Evolutionary conservation across 2,329 filamentous ascomycete genomes (phyloP).

Genomic region (Eurotiales sp.): DNA sequence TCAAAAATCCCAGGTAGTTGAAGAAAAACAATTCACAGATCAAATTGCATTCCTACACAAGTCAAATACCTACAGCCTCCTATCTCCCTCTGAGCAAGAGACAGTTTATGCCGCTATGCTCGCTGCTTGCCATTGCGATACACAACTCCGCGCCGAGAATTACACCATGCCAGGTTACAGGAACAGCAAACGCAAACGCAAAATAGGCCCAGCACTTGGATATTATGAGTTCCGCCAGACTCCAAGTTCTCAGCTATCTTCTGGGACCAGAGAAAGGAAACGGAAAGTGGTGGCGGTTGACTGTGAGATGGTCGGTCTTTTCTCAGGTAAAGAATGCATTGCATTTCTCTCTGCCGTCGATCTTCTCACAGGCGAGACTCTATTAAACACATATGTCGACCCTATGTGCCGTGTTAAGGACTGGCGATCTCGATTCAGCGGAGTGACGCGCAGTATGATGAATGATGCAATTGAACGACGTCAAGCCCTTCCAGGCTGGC

Average conservation of each 20-base stretch:
- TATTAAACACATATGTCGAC: slow-evolving; percentile 43
- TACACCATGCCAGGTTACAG: not conserved
- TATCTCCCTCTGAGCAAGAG: not conserved
- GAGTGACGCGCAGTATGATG: slow-evolving; percentile 34
- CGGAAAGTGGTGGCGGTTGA: slow-evolving; percentile 41
- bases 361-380: slow-evolving; percentile 44
- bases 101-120: not conserved
- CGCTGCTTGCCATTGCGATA: not conserved
- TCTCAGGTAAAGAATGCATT: slow-evolving; percentile 25
- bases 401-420: slow-evolving; percentile 33
- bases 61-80: not conserved
- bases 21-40: too few species aligned
- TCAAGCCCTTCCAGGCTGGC: slow-evolving; percentile 39
- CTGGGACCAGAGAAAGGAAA: not conserved
- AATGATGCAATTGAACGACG: slow-evolving; percentile 26
- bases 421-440: slow-evolving; percentile 40
- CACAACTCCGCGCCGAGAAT: slow-evolving; percentile 1
- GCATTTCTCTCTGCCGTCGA: slow-evolving; percentile 43
- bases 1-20: too few species aligned
- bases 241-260: not conserved
- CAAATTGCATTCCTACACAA: too few species aligned
- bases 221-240: slow-evolving; percentile 3
- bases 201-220: not conserved
- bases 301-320: slow-evolving; percentile 48
- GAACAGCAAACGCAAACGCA: not conserved